Evolutionary conservation across 768 basidiomycete species (phyloP), one percentile per base, ranked within the genome.

Genomic region (Hericium coralloides): DNA sequence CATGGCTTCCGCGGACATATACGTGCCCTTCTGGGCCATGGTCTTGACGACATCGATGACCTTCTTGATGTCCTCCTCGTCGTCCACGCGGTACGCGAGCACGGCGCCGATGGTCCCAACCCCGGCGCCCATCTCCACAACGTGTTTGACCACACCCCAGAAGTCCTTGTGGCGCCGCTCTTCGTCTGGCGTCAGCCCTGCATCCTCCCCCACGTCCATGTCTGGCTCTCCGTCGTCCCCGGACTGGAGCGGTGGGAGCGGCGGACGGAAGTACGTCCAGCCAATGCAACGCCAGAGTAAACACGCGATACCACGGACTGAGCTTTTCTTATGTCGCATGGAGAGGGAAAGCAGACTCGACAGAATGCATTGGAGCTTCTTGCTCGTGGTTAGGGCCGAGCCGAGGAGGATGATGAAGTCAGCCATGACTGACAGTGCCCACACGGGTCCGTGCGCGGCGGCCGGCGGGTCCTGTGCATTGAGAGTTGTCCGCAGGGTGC

Each of bases 361-460:
- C 17, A 87, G 66, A 25, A 73, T 70, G 12, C 78, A 74, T 37
- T 74, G 74, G 20, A 81, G 66, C 50, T 72, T 73, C 36, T 64
- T 55, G 55, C 80, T 73, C 38, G 73, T 72, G 58, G 70, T 80
- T 22, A 86, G 69, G 3, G 71, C 70, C 2, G 84, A 76, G 1
- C 85, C 80, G 2, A 88, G 74, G n/a, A 92, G 72, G 39, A 85
- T 81, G 49, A 88, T 74, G 53, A 91, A 70, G 58, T 76, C 75
- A 0, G 84, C 81, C 2, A 90, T 70, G 36, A 89, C 84, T 58
- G 78, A 79, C 54, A 89, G 72, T 4, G 79, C 84, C 90, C 90
- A 92, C 1, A 86, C 82, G 9, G 90, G 88, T 1, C 88, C 87
- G 63, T 89, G 84, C 1, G 87, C 85, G 8, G 79, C 78, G 59